These are phyloP conservation scores for Termitomyces sp. DNA, from an alignment of 768 basidiomycete genomes.

Conservation along the genomic window DNA sequence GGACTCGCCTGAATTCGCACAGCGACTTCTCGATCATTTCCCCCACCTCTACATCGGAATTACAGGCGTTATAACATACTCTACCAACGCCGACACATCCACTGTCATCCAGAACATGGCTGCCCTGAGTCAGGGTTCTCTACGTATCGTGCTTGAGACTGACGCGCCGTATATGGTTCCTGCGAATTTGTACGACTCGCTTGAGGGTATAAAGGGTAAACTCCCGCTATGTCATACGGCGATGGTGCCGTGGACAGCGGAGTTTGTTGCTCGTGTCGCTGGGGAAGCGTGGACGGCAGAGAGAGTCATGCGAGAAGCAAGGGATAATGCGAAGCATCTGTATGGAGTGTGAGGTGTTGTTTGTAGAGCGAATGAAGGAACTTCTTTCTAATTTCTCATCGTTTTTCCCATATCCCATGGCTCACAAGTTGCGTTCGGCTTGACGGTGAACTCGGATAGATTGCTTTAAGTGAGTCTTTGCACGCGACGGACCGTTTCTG, in stretches of 20 bases:
- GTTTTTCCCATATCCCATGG: too few species aligned
- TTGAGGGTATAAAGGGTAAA: conserved; percentile 49
- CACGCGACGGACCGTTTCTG: too few species aligned
- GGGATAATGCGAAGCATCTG: conserved; percentile 56
- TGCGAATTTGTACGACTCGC: conserved; percentile 56
- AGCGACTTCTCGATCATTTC: conserved; percentile 67
- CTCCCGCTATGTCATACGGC: conserved; percentile 71
- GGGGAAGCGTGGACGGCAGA: conserved; percentile 46
- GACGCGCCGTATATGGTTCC: conserved; percentile 90
- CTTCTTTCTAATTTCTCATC: too few species aligned
- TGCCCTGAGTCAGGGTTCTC: conserved; percentile 17
- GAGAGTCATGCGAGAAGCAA: conserved; percentile 52
- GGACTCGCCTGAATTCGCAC: conserved; percentile 70
- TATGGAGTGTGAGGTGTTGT: conserved; percentile 41
- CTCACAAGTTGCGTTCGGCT: too few species aligned
- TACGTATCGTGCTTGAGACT: conserved; percentile 69
- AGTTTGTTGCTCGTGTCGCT: conserved; percentile 53
- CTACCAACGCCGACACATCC: conserved; percentile 69
- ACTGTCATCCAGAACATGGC: conserved; percentile 55
- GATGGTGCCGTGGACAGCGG: conserved; percentile 85
- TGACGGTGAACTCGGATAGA: background rate
- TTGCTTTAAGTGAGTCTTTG: background rate
- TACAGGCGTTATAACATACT: conserved; percentile 80
- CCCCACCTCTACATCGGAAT: conserved; percentile 81
- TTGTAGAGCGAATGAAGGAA: background rate